Evolutionary conservation across 2,329 filamentous ascomycete genomes (phyloP), one percentile per base, ranked within the genome.

Genomic region (Aspergillus persii): DNA sequence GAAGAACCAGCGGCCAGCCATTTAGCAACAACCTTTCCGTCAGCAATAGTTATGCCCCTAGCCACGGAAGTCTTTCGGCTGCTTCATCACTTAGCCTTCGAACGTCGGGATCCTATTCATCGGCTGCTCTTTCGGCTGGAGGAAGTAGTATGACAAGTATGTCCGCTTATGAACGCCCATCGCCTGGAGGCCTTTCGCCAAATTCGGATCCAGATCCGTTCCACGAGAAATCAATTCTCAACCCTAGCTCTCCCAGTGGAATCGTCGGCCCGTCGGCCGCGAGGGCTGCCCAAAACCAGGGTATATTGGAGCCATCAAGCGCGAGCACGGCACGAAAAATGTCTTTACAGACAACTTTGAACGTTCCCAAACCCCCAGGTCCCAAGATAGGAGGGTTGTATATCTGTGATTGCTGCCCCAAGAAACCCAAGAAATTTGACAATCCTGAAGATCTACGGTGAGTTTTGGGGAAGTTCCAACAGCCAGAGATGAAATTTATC

Each of bases 381-480:
- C 67, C 74, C 8, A 84, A 85, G 57, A 76, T 86, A 50, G 80
- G 83, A 52, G 85, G 85, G 23, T 73, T 84, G 33, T 88, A 82
- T 68, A 87, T 96, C 77, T 98, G 93, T 77, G 92, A 96, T 70
- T 98, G 94, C 75, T 98, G 93, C 76, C 93, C 92, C 0, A 97
- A 97, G 77, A 97, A 97, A 77, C 93, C 93, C 1, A 96, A 96
- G 77, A 96, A 96, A 71, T 97, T 97, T 69, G 91, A 96, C 66
- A 91, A 86, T 4, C 83, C 86, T 62, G 89, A 94, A 63, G 91
- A 96, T 66, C 80, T 98, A 57, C 87, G 87, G 93, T 96, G 86
- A 78, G 87, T 79, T 39, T 53, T 48, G 23, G n/a, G 11, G 33
- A n/a, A 15, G 12, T n/a, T 3, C 3, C 7, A n/a, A 41, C 8